A percentile compares a stretch with the other conserved stretches of the same genome.
These are phyloP conservation scores for Leishmania guyanensis DNA, from an alignment of 208 protist species.

Conservation along the genomic window DNA sequence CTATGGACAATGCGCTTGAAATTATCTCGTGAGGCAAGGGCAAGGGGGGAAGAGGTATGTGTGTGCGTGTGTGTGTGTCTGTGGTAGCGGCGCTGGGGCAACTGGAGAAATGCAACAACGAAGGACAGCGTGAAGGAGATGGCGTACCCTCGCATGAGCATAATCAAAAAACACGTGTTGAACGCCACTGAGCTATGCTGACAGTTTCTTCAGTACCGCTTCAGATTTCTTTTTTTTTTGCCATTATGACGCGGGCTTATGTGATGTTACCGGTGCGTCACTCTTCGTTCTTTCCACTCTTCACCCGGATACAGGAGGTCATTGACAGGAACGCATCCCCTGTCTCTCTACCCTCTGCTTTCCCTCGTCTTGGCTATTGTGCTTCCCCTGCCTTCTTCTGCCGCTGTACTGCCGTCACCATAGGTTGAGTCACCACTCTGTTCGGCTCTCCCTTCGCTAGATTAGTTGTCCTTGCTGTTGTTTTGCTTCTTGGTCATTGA, in stretches of 20 bases:
- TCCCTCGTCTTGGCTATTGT: not conserved
- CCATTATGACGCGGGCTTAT: not conserved
- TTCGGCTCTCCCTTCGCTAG: not conserved
- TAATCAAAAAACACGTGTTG: not conserved
- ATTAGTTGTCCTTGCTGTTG: not conserved
- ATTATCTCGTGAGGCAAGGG: not conserved
- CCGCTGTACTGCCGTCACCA: not conserved
- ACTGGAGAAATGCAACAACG: not conserved
- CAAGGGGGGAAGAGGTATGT: not conserved
- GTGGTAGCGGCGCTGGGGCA: not conserved
- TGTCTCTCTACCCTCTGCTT: not conserved
- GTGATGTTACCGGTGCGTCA: too few relatives aligned
- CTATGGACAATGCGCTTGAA: not conserved
- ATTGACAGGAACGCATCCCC: not conserved
- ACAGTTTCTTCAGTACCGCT: not conserved
- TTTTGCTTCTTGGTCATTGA: not conserved
- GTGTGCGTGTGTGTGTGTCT: not conserved
- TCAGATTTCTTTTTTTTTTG: not conserved
- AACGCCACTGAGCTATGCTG: not conserved
- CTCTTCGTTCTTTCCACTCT: not conserved
- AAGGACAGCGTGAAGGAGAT: not conserved
- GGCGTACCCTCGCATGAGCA: not conserved
- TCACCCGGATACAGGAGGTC: not conserved
- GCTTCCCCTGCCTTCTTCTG: not conserved
- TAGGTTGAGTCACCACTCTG: not conserved